Base-by-base conservation (phyloP, 2,329 filamentous ascomycete genomes). In the Claviceps sp. region DNA sequence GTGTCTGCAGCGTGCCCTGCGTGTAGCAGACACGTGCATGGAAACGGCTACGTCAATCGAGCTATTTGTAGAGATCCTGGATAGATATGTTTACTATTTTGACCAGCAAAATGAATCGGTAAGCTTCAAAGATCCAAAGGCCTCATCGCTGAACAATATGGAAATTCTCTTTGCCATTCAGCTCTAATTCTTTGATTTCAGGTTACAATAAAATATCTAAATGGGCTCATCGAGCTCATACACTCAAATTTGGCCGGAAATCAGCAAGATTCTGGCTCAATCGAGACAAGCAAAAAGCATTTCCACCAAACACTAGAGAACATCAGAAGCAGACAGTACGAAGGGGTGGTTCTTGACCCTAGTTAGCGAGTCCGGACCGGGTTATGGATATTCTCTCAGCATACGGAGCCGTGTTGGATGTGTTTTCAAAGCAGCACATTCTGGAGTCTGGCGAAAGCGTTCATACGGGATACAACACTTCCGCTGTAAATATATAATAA, bases 31-130 rank as follows among this genome's bases (percentile, higher is more conserved):
- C 68, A 94, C 93, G 6, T 98, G 93, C 72, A 98, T 98, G 93
- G 94, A 98, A 69, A 93, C 90, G 7, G 88, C 89, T 6, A 89
- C 96, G 4, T 96, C 89, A 2, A 93, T 98, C 47, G 94, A 98
- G 70, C 78, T 98, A 48, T 98, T 98, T 69, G 91, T 98, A 53
- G 93, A 98, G 71, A 98, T 98, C 57, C 73, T 98, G 52, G 96
- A 98, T 68, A 83, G 93, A 68, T 98, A 98, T 66, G 90, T 97
- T 50, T 98, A 98, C 69, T 98, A 97, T 73, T 98, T 96, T 72
- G 93, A 98, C 68, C 91, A 98, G 68, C 88, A 95, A 65, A 98
- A 98, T 69, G 93, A 98, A 71, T 90, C 90, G 58, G 93, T 80
- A 66, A 63, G 76, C 63, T 37, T 20, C 2, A 6, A 30, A 18